Evolutionary conservation across 768 basidiomycete species (phyloP).

Genomic region (Roridomyces roridus): DNA sequence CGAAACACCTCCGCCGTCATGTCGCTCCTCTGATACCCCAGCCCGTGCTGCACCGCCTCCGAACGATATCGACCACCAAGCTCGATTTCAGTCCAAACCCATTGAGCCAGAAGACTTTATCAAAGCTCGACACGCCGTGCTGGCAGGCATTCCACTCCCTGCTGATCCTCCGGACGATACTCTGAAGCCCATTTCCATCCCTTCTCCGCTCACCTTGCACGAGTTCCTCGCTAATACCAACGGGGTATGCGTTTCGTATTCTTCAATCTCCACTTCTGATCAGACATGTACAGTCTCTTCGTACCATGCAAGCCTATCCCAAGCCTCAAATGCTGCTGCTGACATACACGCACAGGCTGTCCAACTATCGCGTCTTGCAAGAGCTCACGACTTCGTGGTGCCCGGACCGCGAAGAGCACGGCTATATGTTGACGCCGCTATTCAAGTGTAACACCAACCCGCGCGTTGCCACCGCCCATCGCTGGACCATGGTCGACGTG

Average conservation of each 20-base stretch:
- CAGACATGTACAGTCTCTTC: conserved; percentile 50
- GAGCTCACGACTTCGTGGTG: conserved; percentile 79
- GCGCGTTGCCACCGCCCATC: conserved; percentile 75
- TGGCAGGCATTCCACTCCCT: conserved; percentile 70
- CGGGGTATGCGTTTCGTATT: conserved; percentile 50
- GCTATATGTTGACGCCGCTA: conserved; percentile 73
- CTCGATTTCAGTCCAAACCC: conserved; percentile 22
- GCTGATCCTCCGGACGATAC: conserved; percentile 66
- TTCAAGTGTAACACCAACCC: conserved; percentile 86
- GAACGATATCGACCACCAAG: conserved; percentile 20
- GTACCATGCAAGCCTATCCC: conserved; percentile 50
- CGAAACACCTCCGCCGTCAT: conserved; percentile 5
- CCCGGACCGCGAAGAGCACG: conserved; percentile 82
- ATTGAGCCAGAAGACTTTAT: conserved; percentile 52
- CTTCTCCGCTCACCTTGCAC: conserved; percentile 65
- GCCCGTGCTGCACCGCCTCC: not conserved
- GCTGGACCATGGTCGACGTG: conserved; percentile 73
- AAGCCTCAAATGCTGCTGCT: not conserved
- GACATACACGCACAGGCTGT: conserved; percentile 49
- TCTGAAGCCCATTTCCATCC: conserved; percentile 72
- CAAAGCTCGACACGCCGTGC: conserved; percentile 57
- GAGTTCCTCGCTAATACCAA: conserved; percentile 69
- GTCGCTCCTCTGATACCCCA: not conserved
- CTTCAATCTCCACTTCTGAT: conserved; percentile 1
- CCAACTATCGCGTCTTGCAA: conserved; percentile 71